A percentile compares a stretch with the other conserved stretches of the same genome.
phyloP scores from a whole-genome alignment of 75 land plant species.

The Picea glauca region DNA sequence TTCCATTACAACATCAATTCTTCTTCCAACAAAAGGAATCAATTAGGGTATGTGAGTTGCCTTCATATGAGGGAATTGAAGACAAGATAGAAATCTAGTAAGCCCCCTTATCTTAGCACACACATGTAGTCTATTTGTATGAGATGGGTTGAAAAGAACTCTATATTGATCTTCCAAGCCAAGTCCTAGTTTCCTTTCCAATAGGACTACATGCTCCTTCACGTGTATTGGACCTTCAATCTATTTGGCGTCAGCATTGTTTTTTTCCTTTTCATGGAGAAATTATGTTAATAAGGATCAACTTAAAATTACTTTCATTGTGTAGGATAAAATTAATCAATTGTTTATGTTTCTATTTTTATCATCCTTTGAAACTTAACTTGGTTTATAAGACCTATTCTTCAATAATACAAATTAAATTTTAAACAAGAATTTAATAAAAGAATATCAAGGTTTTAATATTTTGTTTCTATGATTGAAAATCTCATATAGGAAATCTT shows the following conservation, averaged over 20 bases:
- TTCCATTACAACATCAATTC: conserved; percentile 26
- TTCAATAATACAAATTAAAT: too few species aligned
- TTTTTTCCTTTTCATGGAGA: not conserved
- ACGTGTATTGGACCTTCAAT: not conserved
- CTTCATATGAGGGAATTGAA: conserved; percentile 28
- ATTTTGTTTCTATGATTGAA: too few species aligned
- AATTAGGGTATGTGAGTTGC: conserved; percentile 24
- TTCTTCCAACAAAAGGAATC: conserved; percentile 20
- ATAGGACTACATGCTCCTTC: not conserved
- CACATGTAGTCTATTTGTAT: conserved; percentile 11
- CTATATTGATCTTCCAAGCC: conserved; percentile 1
- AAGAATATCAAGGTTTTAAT: too few species aligned
- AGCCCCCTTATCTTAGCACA: conserved; percentile 29
- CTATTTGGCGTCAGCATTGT: not conserved
- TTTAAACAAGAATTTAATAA: too few species aligned
- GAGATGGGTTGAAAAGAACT: not conserved
- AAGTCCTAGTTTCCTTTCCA: conserved; percentile 12
- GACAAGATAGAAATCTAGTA: conserved; percentile 28
- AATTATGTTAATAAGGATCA: too few species aligned
- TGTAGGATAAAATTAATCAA: too few species aligned
- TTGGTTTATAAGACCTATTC: too few species aligned
- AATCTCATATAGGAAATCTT: too few species aligned
- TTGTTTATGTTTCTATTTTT: too few species aligned
- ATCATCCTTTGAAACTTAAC: too few species aligned
- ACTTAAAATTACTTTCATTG: too few species aligned